Conservation (phyloP, 495 filamentous ascomycete species). For the Aspergillus bridgeri region DNA sequence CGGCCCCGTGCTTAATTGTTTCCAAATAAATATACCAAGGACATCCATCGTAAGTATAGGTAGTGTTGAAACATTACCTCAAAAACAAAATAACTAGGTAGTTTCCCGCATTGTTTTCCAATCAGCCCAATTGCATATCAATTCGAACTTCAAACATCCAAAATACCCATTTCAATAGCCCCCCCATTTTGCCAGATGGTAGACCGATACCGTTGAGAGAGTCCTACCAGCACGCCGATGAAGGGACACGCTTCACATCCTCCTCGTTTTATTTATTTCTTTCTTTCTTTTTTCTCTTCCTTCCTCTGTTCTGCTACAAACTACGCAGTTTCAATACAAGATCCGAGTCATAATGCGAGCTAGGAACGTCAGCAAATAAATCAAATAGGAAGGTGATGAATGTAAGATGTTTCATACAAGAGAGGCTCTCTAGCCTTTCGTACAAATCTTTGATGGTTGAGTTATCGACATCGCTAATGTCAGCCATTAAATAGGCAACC, state of each 20-base stretch:
- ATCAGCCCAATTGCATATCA: not conserved
- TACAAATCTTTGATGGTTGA: conserved; percentile 81
- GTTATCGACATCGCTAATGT: conserved; percentile 81
- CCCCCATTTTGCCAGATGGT: not conserved
- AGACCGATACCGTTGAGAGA: conserved; percentile 1
- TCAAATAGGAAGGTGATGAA: not conserved
- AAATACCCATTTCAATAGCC: too few species aligned
- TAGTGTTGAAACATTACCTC: not conserved
- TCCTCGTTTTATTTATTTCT: not conserved
- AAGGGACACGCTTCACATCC: not conserved
- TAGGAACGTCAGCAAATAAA: conserved; percentile 25
- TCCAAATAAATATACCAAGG: not conserved
- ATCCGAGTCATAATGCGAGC: conserved; percentile 85
- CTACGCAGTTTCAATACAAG: conserved; percentile 61
- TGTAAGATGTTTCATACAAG: conserved; percentile 55
- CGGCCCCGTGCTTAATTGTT: not conserved
- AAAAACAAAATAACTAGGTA: too few species aligned
- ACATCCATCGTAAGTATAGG: too few species aligned
- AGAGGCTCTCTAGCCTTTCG: conserved; percentile 74
- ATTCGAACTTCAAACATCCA: not conserved
- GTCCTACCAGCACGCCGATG: conserved; percentile 2
- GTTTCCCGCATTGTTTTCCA: not conserved
- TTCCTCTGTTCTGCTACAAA: not conserved
- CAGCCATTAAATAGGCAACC: conserved; percentile 96
- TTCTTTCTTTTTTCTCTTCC: not conserved